phyloP scores from a whole-genome alignment of 805 yeast species.

The Metschnikowia chrysomelidarum region DNA sequence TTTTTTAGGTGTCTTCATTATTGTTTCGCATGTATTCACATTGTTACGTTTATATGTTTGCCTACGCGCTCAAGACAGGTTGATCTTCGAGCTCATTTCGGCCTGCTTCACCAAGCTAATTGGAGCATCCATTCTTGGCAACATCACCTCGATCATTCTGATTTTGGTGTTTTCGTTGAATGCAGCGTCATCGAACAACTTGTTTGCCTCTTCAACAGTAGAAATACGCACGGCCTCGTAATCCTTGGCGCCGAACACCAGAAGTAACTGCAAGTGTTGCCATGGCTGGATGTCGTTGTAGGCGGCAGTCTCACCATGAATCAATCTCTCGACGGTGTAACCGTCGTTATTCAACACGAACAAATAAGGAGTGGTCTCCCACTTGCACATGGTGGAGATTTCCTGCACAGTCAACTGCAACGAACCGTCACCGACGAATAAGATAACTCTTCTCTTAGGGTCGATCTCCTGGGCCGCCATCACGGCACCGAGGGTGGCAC shows the following conservation, averaged over 20 bases:
- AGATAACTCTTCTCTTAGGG: constrained; percentile 30
- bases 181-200: constrained; percentile 23
- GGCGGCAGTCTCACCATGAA: constrained; percentile 33
- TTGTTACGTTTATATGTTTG: too few relatives aligned
- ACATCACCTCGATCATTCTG: constrained; percentile 34
- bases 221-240: constrained; percentile 25
- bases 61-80: too few relatives aligned
- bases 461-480: constrained; percentile 25
- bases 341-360: constrained; percentile 40
- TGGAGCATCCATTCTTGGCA: constrained; percentile 37
- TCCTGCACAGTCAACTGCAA: constrained; percentile 40
- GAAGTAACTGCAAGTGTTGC: constrained; percentile 32
- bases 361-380: constrained; percentile 31
- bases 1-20: too few relatives aligned
- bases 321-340: constrained; percentile 37
- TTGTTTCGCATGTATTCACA: too few relatives aligned
- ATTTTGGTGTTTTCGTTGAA: constrained; percentile 30
- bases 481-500: constrained; percentile 27
- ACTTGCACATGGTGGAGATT: constrained; percentile 34
- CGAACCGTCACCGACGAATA: constrained; percentile 41
- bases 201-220: constrained; percentile 25
- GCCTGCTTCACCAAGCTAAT: constrained; percentile 34
- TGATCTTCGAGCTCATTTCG: constrained; percentile 27
- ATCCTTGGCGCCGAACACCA: constrained; percentile 28
- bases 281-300: constrained; percentile 39